Evolutionary conservation across 2,329 filamentous ascomycete genomes (phyloP), one percentile per base, ranked within the genome.

Genomic region (Tolypocladium tundrense): DNA sequence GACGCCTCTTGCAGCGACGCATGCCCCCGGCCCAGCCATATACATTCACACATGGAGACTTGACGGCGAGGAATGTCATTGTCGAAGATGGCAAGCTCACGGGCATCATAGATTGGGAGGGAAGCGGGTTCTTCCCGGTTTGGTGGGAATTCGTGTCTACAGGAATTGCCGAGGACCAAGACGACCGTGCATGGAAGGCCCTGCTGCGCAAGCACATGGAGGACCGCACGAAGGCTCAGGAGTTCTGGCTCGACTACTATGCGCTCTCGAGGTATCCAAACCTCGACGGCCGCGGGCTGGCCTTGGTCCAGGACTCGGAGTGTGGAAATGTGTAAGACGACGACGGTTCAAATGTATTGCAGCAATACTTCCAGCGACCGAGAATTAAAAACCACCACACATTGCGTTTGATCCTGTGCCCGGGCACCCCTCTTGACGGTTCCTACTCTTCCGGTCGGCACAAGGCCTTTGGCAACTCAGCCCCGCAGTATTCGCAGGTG

Each of bases 91-190:
- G 69, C 19, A 64, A 66, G 48, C 58, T 76, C n/a, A 65, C 67
- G 11, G 72, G 68, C 27, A 72, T 75, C 41, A 63, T 77, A 60
- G 71, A 75, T 50, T 76, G 71, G 73, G 71, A 75, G 62, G 61
- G 55, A 43, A 63, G 67, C 24, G 70, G 68, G 3, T 76, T 72
- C 59, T 71, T 68, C 39, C 73, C 71, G n/a, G 70, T 68, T 27
- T 76, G 70, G 72, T 73, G 68, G 70, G 62, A 80, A 65, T 58
- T 68, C 70, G 59, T 57, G 31, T 53, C 27, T n/a, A 33, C 57
- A 9, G 14, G 51, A 19, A 53, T 67, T 65, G 58, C 71, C 73
- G 52, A 75, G 70, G 55, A 56, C 37, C 19, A 58, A 10, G 57
- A 63, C 33, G 63, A 62, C 45, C 60, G 67, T 39, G 59, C 62